phyloP scores from a whole-genome alignment of 441 rosid species.

The Erodium texanum region DNA sequence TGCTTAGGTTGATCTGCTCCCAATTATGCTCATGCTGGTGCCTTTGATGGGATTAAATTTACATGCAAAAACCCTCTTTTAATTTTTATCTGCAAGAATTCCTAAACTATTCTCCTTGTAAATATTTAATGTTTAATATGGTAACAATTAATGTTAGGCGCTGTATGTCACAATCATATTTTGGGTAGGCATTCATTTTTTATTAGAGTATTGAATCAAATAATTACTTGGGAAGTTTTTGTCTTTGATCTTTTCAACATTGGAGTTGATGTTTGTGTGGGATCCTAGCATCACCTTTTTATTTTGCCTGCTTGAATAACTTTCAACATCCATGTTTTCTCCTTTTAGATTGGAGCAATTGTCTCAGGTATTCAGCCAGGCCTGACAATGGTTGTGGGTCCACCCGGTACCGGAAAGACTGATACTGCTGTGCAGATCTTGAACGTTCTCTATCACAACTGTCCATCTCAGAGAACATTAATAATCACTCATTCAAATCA shows the following conservation, averaged over 20 bases:
- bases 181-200: neutral
- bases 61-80: neutral
- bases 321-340: slow-evolving; percentile 11
- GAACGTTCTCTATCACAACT: slow-evolving; percentile 92
- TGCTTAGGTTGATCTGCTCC: neutral
- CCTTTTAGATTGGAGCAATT: slow-evolving; percentile 80
- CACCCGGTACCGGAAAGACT: slow-evolving; percentile 99
- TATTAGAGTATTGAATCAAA: neutral
- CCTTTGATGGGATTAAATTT: neutral
- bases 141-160: neutral
- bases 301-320: neutral
- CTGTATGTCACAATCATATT: neutral
- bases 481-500: slow-evolving; percentile 97
- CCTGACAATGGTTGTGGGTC: slow-evolving; percentile 96
- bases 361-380: slow-evolving; percentile 97
- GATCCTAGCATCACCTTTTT: neutral
- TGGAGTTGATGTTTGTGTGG: neutral
- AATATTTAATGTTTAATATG: neutral
- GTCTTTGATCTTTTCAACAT: neutral
- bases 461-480: slow-evolving; percentile 94
- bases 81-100: neutral
- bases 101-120: neutral
- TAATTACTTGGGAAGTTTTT: neutral
- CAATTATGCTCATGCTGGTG: slow-evolving; percentile 4
- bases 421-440: slow-evolving; percentile 98